A percentile compares a stretch with the other conserved stretches of the same genome.
Conservation (phyloP, 192 early-diverging fungal species). For the Podila epicladia region DNA sequence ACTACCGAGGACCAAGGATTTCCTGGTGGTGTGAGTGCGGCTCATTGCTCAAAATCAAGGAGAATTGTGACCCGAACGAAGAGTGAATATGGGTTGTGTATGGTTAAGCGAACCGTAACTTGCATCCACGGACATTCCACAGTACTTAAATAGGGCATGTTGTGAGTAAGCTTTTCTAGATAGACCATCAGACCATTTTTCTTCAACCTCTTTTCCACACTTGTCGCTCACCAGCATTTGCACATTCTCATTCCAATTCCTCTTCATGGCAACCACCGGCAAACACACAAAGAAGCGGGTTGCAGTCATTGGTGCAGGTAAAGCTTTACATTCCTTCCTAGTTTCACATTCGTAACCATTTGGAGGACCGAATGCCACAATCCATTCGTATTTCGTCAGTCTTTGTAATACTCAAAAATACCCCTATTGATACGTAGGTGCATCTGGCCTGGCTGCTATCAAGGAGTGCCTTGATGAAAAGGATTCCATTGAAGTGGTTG, state of each 20-base stretch:
- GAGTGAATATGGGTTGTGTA: too few relatives aligned
- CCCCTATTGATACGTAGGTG: conserved; percentile 24
- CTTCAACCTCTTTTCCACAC: background rate
- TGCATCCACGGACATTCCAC: too few relatives aligned
- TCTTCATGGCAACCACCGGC: background rate
- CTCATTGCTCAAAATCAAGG: too few relatives aligned
- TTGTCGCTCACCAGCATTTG: background rate
- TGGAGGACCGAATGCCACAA: background rate
- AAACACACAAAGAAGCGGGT: conserved; percentile 1
- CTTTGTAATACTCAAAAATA: background rate
- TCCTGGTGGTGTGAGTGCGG: too few relatives aligned
- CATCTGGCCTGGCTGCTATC: conserved; percentile 61
- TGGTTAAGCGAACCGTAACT: too few relatives aligned
- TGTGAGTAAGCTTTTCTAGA: too few relatives aligned
- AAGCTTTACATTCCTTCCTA: background rate
- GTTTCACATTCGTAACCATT: background rate
- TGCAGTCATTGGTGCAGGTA: conserved; percentile 24
- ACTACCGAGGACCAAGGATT: too few relatives aligned
- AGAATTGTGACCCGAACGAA: too few relatives aligned
- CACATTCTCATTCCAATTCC: background rate
- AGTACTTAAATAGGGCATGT: too few relatives aligned
- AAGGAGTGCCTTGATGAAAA: conserved; percentile 66
- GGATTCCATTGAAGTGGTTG: conserved; percentile 60
- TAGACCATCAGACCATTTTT: too few relatives aligned
- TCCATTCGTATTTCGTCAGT: background rate